phyloP scores from a whole-genome alignment of 345 rosid species.

The Conringia planisiliqua region DNA sequence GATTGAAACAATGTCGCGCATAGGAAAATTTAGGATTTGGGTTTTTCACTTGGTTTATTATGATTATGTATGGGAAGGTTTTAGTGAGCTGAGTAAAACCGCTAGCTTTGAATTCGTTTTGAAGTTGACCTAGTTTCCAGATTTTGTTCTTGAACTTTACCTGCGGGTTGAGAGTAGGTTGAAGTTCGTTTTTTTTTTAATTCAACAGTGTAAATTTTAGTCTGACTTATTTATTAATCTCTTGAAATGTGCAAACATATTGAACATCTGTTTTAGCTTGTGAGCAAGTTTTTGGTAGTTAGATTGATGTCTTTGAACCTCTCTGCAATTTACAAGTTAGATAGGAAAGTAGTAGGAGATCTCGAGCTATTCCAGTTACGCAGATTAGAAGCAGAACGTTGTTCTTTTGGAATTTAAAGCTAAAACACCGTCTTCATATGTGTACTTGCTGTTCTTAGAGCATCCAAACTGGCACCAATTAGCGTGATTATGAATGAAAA shows the following conservation, averaged over 20 bases:
- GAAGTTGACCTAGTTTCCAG: slow-evolving; percentile 1
- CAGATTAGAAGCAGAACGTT: not conserved
- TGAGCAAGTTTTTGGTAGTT: not conserved
- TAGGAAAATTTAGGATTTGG: not conserved
- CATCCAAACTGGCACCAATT: not conserved
- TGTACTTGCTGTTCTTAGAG: not conserved
- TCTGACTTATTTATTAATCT: not conserved
- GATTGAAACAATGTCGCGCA: not conserved
- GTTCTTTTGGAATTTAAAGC: not conserved
- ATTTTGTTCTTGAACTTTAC: not conserved
- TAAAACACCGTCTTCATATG: not conserved
- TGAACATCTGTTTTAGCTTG: not conserved
- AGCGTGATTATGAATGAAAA: not conserved
- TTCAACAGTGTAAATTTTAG: not conserved
- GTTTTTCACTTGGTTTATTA: no score
- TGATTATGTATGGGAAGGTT: not conserved
- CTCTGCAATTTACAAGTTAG: not conserved
- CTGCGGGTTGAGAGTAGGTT: not conserved
- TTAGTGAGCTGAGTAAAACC: not conserved
- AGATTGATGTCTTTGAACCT: not conserved
- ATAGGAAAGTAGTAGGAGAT: not conserved
- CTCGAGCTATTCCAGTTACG: not conserved
- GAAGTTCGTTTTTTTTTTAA: not conserved
- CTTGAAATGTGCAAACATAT: not conserved
- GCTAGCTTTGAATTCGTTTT: not conserved